phyloP scores from a whole-genome alignment of 2,329 filamentous ascomycete species.

The Botrytis cinerea region DNA sequence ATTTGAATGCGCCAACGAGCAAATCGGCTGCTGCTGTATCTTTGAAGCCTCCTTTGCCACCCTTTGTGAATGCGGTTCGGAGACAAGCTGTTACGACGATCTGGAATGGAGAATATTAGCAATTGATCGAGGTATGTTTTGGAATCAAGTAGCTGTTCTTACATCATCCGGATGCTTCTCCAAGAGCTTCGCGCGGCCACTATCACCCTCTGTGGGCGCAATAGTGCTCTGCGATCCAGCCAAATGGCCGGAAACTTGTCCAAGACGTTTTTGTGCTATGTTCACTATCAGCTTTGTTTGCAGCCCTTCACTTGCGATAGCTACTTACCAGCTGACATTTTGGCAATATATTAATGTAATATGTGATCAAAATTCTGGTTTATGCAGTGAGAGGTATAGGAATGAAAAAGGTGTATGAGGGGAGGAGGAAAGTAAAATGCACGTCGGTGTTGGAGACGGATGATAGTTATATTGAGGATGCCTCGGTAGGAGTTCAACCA shows the following conservation, averaged over 20 bases:
- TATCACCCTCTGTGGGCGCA: conserved; percentile 32
- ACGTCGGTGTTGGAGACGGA: background rate
- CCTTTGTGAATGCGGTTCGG: conserved; percentile 88
- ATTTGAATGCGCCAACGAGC: conserved; percentile 79
- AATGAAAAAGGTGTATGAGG: background rate
- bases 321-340: conserved; percentile 38
- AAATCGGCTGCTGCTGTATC: conserved; percentile 87
- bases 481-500: conserved; percentile 25
- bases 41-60: conserved; percentile 92
- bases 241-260: conserved; percentile 64
- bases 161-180: conserved; percentile 70
- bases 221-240: conserved; percentile 44
- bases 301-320: conserved; percentile 10
- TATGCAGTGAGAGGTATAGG: background rate
- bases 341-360: background rate
- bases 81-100: conserved; percentile 92
- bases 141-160: conserved; percentile 34
- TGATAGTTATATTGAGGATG: conserved; percentile 1
- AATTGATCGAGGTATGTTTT: background rate
- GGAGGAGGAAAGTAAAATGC: background rate
- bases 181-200: conserved; percentile 48
- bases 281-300: conserved; percentile 31
- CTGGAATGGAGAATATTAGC: conserved; percentile 45
- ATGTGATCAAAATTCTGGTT: background rate
- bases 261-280: conserved; percentile 41